Conservation (phyloP, 352 stramenopile genomes). For the Pythium biforme region DNA sequence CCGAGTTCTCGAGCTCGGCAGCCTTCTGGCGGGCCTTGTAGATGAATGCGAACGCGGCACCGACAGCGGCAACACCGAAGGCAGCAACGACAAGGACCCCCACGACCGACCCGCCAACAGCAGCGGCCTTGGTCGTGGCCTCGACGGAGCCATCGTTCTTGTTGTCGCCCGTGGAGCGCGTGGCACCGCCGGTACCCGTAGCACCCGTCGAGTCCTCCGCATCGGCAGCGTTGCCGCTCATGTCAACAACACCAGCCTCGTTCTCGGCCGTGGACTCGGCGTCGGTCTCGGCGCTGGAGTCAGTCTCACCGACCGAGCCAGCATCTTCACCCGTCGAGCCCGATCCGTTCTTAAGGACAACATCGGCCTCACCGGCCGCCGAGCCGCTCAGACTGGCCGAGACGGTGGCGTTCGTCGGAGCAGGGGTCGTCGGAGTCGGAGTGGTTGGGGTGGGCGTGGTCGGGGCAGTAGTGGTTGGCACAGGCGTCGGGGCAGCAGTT, state of each 20-base stretch:
- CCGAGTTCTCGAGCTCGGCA: conserved; percentile 46
- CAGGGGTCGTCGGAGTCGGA: conserved; percentile 11
- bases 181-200: neutral
- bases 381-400: conserved; percentile 17
- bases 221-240: neutral
- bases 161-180: neutral
- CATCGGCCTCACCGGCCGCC: conserved; percentile 6
- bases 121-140: conserved; percentile 40
- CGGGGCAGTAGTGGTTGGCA: conserved; percentile 13
- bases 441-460: conserved; percentile 20
- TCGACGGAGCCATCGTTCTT: conserved; percentile 21
- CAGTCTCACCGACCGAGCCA: neutral
- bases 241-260: conserved; percentile 21
- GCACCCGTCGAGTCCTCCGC: neutral
- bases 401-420: conserved; percentile 26
- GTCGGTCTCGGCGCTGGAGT: neutral
- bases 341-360: conserved; percentile 7
- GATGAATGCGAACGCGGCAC: conserved; percentile 74
- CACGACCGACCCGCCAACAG: conserved; percentile 7
- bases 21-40: conserved; percentile 74
- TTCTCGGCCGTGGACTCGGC: conserved; percentile 13
- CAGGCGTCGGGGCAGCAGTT: conserved; percentile 14
- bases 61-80: conserved; percentile 38
- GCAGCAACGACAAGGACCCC: conserved; percentile 33
- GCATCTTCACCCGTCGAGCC: conserved; percentile 12